Base-by-base conservation (phyloP, 768 basidiomycete genomes). In the Kwoniella heveanensis region DNA sequence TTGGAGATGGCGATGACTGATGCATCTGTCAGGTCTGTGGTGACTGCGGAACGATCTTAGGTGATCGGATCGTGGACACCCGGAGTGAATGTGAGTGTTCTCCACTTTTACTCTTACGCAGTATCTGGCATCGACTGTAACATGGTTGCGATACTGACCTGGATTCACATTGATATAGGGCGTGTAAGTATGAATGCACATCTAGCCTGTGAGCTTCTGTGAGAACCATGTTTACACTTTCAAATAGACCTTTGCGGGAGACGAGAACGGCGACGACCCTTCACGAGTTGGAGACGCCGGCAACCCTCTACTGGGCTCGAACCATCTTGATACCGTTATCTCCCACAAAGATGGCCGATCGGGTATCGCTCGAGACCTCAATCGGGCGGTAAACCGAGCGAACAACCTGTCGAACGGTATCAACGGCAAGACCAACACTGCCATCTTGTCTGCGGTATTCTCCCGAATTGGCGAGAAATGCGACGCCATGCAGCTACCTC, bases 181-280 rank as follows among this genome's bases (percentile, higher is more conserved):
- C 69, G 70, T 62, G 73, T 77, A 51, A 68, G 73, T 68, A 32
- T 21, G 5, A 32, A 8, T 44, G 3, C 39, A 7, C 3, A 44
- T 22, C 13, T 39, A 8, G 12, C 2, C 48, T 32, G 24, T 21
- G n/a, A 37, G 15, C 1, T 0, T 7, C 54, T 4, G 15, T 54
- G 2, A 27, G 50, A 49, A 44, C 62, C 29, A 1, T 30, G 25
- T 55, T 60, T 32, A 57, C 48, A 26, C 48, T n/a, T 32, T 47
- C 19, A 52, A 12, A 64, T 60, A 97, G 90, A 98, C 96, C 65
- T 99, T 99, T 81, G 96, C 96, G 69, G 96, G 98, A 78, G 95
- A 97, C 74, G 96, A 99, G 83, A 94, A 95, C 66, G 96, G 96
- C 66, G 95, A 97, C 79, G 96, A 99, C 80, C 96, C 96, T 67